These are phyloP conservation scores for Zychaea mexicana DNA, from an alignment of 371 early-diverging fungal genomes.

Conservation along the genomic window DNA sequence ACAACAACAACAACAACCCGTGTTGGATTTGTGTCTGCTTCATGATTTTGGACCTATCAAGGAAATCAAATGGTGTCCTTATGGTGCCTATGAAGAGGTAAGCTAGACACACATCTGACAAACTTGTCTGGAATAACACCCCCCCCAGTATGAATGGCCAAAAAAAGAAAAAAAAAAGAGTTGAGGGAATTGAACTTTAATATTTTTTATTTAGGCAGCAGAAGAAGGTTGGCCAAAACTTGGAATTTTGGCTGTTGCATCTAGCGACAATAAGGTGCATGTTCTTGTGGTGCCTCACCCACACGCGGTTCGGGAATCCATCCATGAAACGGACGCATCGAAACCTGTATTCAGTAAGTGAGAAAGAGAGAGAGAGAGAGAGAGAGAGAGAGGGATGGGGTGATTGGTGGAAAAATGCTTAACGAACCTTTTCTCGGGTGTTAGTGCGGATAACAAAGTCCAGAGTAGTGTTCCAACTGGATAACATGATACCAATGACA, in stretches of 20 bases:
- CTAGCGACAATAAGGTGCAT: conserved; percentile 58
- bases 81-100: conserved; percentile 45
- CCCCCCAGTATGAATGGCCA: no score
- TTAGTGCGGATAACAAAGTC: conserved; percentile 26
- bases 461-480: conserved; percentile 16
- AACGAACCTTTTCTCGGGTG: no score
- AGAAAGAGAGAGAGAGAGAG: neutral
- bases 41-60: conserved; percentile 58
- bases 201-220: neutral
- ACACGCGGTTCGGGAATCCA: conserved; percentile 21
- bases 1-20: no score
- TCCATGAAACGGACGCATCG: neutral
- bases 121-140: neutral
- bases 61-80: conserved; percentile 65
- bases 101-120: neutral
- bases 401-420: neutral
- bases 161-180: no score
- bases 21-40: conserved; percentile 57
- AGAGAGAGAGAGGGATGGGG: neutral
- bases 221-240: conserved; percentile 33
- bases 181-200: no score
- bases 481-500: conserved; percentile 11
- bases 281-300: conserved; percentile 65
- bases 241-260: conserved; percentile 58
- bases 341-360: conserved; percentile 32